These are phyloP conservation scores for Bremia lactucae DNA, from an alignment of 352 stramenopile species.

Conservation along the genomic window DNA sequence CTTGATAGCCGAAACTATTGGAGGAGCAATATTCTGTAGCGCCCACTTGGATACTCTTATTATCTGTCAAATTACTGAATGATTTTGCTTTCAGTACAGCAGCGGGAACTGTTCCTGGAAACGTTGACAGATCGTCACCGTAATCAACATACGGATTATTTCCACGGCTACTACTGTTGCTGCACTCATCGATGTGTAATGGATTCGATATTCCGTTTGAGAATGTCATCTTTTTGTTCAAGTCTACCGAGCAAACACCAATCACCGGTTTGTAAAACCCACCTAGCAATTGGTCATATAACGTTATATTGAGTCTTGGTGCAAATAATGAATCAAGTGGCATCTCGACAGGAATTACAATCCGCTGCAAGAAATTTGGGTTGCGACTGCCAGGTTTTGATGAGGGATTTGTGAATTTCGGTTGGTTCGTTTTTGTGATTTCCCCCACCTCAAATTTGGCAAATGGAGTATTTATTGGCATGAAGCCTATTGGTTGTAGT, in stretches of 20 bases:
- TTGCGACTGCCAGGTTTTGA: slow-evolving; percentile 72
- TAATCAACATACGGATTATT: slow-evolving; percentile 64
- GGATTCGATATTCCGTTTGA: slow-evolving; percentile 58
- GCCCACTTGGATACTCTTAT: no score
- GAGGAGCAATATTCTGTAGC: no score
- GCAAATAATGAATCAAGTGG: slow-evolving; percentile 79
- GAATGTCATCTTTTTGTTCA: slow-evolving; percentile 60
- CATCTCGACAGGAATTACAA: slow-evolving; percentile 76
- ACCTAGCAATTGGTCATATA: slow-evolving; percentile 78
- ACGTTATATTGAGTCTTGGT: slow-evolving; percentile 71
- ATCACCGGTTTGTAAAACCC: slow-evolving; percentile 78
- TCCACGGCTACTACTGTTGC: slow-evolving; percentile 11
- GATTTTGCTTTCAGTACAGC: slow-evolving; percentile 9
- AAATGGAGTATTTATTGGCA: slow-evolving; percentile 77
- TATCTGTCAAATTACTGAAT: no score
- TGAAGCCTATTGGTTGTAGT: slow-evolving; percentile 69
- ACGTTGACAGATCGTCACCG: slow-evolving; percentile 44
- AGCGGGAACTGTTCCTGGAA: slow-evolving; percentile 31
- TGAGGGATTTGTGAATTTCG: slow-evolving; percentile 61
- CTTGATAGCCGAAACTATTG: slow-evolving; percentile 21
- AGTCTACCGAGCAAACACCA: slow-evolving; percentile 59
- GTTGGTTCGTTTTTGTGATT: slow-evolving; percentile 39
- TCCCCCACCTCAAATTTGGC: slow-evolving; percentile 80
- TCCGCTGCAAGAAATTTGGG: slow-evolving; percentile 83
- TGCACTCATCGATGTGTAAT: slow-evolving; percentile 37